Conservation (phyloP, 805 yeast species). For the Myxozyma kluyveri region DNA sequence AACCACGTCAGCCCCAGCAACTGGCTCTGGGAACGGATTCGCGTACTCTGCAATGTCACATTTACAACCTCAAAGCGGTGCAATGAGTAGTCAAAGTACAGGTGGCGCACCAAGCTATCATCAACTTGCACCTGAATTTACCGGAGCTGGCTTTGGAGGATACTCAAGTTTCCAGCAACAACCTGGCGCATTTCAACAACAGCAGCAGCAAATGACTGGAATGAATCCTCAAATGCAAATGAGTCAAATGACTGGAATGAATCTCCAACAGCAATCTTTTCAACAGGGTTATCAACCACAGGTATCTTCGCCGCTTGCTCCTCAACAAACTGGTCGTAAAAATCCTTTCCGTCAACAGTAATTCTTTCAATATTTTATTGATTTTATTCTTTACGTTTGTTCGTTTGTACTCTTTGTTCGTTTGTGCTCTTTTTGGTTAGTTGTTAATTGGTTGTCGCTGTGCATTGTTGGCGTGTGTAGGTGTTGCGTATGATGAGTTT, state of each 20-base stretch:
- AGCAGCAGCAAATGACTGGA: slow-evolving; percentile 49
- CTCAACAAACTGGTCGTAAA: slow-evolving; percentile 16
- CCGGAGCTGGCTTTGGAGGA: slow-evolving; percentile 20
- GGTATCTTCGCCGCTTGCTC: slow-evolving; percentile 13
- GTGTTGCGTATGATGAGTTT: too few species aligned
- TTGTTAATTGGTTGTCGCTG: too few species aligned
- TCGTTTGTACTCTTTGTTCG: too few species aligned
- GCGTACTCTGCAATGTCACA: slow-evolving; percentile 86
- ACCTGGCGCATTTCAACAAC: slow-evolving; percentile 44
- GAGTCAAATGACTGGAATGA: slow-evolving; percentile 8
- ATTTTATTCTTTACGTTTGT: background rate
- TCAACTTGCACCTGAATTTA: slow-evolving; percentile 11
- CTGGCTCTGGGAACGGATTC: slow-evolving; percentile 79
- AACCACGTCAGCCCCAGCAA: slow-evolving; percentile 35
- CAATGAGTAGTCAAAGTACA: background rate
- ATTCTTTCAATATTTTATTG: background rate
- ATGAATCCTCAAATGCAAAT: slow-evolving; percentile 2
- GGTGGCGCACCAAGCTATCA: background rate
- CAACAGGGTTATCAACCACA: slow-evolving; percentile 10
- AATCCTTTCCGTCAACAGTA: slow-evolving; percentile 14
- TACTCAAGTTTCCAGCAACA: slow-evolving; percentile 18
- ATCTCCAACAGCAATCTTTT: slow-evolving; percentile 14
- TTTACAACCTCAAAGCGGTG: slow-evolving; percentile 74
- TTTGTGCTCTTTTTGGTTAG: too few species aligned
- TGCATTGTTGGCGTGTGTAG: too few species aligned